Evolutionary conservation across 225 moss, liverwort and hornwort genomes (phyloP), one percentile per base, ranked within the genome.

Genomic region (Physcomitrellopsis africana): DNA sequence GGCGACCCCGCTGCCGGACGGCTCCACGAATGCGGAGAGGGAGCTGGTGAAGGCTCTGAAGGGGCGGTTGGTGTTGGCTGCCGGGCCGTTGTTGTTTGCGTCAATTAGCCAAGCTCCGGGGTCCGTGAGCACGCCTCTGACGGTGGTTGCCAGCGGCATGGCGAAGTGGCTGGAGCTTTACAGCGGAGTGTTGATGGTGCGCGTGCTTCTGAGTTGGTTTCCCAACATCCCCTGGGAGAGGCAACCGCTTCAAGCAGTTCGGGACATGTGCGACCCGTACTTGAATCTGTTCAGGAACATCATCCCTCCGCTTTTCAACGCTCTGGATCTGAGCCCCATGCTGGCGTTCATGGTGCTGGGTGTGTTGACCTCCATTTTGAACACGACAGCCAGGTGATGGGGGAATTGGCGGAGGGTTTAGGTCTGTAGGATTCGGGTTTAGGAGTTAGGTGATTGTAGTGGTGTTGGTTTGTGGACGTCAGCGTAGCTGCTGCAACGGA

Each of bases 151-250:
- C 19, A 94, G 94, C 57, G 97, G 97, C 16, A 97, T 97, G 97
- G 97, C 97, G 67, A 97, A 97, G 79, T 97, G 97, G 97, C 82
- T 97, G 26, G 97, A 97, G 75, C 94, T 97, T 52, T 97, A 97
- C 87, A 97, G 97, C 61, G 97, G 97, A n/a, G 97, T 97, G 23
- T 80, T 97, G 61, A 97, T 97, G 97, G 92, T 97, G 59, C 91
- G 97, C 54, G 97, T 97, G 80, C 80, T 97, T 52, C 94, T 97
- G 44, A 94, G 94, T 86, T 97, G 97, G 97, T 97, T 97, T 41
- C 97, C 97, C 0, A 97, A 97, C 44, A 97, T 97, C 14, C 97
- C 97, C 0, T 97, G 97, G 97, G 97, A 97, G 65, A 82, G 97
- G 51, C 97, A 97, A 73, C 97, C 97, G 51, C 82, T 97, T 65